These are phyloP conservation scores for Ophiognomonia clavigignenti-juglandacearum DNA, from an alignment of 2,329 filamentous ascomycete species.

Conservation along the genomic window DNA sequence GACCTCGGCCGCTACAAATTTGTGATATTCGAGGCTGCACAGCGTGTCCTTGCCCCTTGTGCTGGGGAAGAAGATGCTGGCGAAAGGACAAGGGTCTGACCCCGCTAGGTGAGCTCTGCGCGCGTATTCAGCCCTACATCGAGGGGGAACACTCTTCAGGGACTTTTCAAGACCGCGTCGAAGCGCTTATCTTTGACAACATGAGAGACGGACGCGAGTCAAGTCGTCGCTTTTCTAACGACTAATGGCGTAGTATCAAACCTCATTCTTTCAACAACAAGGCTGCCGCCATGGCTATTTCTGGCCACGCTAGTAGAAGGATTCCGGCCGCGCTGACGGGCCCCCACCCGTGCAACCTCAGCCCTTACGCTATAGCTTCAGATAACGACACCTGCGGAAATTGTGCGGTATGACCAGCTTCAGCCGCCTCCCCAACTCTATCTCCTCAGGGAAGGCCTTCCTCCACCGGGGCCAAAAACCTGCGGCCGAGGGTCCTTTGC, in stretches of 20 bases:
- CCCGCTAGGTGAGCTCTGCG: background rate
- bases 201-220: no score
- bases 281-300: slow-evolving; percentile 1
- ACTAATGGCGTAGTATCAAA: no score
- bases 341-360: background rate
- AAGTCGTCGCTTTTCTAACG: no score
- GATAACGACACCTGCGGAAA: no score
- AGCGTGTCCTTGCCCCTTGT: no score
- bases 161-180: background rate
- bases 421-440: slow-evolving; percentile 2
- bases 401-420: no score
- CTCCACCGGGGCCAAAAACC: slow-evolving; percentile 2
- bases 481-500: slow-evolving; percentile 2
- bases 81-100: background rate
- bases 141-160: background rate
- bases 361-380: no score
- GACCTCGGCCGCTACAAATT: no score
- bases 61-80: background rate
- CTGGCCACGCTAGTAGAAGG: background rate
- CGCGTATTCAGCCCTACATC: background rate
- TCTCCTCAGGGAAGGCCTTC: background rate
- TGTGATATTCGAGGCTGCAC: no score
- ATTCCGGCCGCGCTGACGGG: background rate
- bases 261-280: background rate
- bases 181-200: background rate